Base-by-base conservation (phyloP, 768 basidiomycete species). In the Paxillus ammoniavirescens region DNA sequence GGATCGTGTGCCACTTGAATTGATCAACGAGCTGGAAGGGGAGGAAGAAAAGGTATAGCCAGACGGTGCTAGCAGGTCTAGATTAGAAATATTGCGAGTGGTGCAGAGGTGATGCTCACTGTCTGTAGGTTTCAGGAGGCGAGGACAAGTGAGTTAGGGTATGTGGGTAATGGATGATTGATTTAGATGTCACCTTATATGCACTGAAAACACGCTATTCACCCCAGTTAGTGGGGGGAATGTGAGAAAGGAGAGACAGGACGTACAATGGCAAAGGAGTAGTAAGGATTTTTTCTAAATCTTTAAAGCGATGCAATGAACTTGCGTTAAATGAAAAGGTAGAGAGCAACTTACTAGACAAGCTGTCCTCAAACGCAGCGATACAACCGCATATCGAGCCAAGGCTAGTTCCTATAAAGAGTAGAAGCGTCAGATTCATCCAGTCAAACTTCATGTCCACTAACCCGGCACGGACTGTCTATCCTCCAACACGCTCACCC, bases 21-120 rank as follows among this genome's bases (percentile, higher is more conserved):
- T 78, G 77, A 42, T 72, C 72, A 47, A 85, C 79, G 7, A 89
- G 75, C 66, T 91, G 87, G 77, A 91, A 88, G 1, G 87, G 89
- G 2, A 91, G 73, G 67, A 87, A 84, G 73, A 89, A 86, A 2
- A 89, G 77, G 66, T 88, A 91, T 21, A 86, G 64, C 85, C 83
- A 87, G 36, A 86, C 82, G 38, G 83, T 85, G 63, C 83, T 78
- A 54, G 31, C 15, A 8, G 30, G 21, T 9, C 37, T 18, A 33
- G 41, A 33, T 45, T 36, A 35, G 5, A n/a, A 9, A 17, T 18
- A 2, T n/a, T 17, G 38, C 12, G 17, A 40, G 38, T 3, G n/a
- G 38, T 17, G n/a, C 9, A 17, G n/a, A 40, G 2, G 8, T 8
- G 17, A 7, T 10, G 4, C 6, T 18, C 17, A 40, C 38, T 40